Percentiles rank a stretch among this genome's conserved stretches.
These are phyloP conservation scores for Emmonsiellopsis sp. DNA, from an alignment of 2,329 filamentous ascomycete genomes.

Conservation along the genomic window DNA sequence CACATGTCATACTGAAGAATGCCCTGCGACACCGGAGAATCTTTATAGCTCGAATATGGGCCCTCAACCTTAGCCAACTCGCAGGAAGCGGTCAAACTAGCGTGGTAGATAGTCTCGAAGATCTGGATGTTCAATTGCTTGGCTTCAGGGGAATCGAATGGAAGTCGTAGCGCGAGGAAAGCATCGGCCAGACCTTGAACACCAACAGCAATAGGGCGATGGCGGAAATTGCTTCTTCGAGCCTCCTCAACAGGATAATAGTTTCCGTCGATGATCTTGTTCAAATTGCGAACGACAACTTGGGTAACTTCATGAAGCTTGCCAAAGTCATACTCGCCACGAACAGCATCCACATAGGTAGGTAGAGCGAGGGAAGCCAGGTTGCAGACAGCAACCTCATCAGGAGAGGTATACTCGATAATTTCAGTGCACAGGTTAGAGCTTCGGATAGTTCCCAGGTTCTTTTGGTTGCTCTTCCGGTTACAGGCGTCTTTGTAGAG, in stretches of 20 bases:
- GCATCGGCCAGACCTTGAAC: slow-evolving; percentile 96
- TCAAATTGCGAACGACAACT: slow-evolving; percentile 88
- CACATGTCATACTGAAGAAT: slow-evolving; percentile 99
- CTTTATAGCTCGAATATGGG: slow-evolving; percentile 81
- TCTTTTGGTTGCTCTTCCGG: slow-evolving; percentile 99
- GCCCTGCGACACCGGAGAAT: slow-evolving; percentile 87
- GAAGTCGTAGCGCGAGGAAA: slow-evolving; percentile 91
- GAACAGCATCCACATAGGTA: slow-evolving; percentile 76
- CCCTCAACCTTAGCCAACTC: slow-evolving; percentile 77
- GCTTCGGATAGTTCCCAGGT: slow-evolving; percentile 94
- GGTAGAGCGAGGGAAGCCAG: slow-evolving; percentile 88
- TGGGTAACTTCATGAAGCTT: slow-evolving; percentile 92
- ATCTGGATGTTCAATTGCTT: slow-evolving; percentile 94
- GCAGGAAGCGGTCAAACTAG: slow-evolving; percentile 77
- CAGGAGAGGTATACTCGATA: slow-evolving; percentile 90
- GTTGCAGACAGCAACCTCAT: slow-evolving; percentile 98
- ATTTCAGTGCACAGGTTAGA: slow-evolving; percentile 99
- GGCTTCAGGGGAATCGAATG: slow-evolving; percentile 93
- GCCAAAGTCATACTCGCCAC: slow-evolving; percentile 84
- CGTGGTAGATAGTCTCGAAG: slow-evolving; percentile 99
- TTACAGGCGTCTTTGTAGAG: slow-evolving; percentile 99
- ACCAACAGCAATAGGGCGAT: slow-evolving; percentile 90
- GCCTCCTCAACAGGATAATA: slow-evolving; percentile 96
- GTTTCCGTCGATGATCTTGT: slow-evolving; percentile 98
- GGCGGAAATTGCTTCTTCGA: slow-evolving; percentile 91